Percentiles rank a stretch among this genome's conserved stretches.
phyloP scores from a whole-genome alignment of 2,329 filamentous ascomycete species.

The Pleoardoris graminearum region DNA sequence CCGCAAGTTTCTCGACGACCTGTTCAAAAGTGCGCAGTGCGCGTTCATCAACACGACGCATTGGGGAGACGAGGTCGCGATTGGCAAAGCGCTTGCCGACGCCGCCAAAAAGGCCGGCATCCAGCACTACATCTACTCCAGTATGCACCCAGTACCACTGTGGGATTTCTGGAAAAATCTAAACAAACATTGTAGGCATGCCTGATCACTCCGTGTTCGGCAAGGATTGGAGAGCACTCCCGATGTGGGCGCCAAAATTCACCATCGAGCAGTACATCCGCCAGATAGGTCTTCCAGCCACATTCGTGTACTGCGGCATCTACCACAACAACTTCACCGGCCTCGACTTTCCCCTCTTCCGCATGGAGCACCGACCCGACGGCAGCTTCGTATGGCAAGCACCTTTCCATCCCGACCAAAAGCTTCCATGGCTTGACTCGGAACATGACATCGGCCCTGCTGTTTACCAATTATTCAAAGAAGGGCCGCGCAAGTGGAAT shows the following conservation, averaged over 20 bases:
- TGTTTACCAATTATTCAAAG: conserved; percentile 91
- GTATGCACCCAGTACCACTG: conserved; percentile 36
- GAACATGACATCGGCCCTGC: conserved; percentile 95
- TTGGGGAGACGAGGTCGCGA: conserved; percentile 90
- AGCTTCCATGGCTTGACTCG: conserved; percentile 92
- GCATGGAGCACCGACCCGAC: conserved; percentile 84
- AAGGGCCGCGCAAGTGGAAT: conserved; percentile 84
- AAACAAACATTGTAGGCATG: conserved; percentile 57
- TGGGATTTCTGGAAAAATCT: background rate
- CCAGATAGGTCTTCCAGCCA: conserved; percentile 78
- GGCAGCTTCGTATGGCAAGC: conserved; percentile 91
- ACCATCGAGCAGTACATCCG: conserved; percentile 89
- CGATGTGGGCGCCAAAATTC: conserved; percentile 91
- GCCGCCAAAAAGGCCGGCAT: conserved; percentile 83
- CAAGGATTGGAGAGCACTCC: conserved; percentile 76
- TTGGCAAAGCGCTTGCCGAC: conserved; percentile 85
- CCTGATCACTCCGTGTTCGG: conserved; percentile 87
- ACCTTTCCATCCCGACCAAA: conserved; percentile 86
- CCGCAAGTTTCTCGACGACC: conserved; percentile 73
- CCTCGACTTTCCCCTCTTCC: conserved; percentile 88
- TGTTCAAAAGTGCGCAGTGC: conserved; percentile 82
- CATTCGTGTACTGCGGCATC: conserved; percentile 94
- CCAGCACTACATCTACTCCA: conserved; percentile 93
- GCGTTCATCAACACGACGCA: conserved; percentile 99
- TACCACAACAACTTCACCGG: conserved; percentile 99